Percentiles rank a stretch among this genome's conserved stretches.
Conservation (phyloP, 163 green algal species). For the Picocystis sp. region DNA sequence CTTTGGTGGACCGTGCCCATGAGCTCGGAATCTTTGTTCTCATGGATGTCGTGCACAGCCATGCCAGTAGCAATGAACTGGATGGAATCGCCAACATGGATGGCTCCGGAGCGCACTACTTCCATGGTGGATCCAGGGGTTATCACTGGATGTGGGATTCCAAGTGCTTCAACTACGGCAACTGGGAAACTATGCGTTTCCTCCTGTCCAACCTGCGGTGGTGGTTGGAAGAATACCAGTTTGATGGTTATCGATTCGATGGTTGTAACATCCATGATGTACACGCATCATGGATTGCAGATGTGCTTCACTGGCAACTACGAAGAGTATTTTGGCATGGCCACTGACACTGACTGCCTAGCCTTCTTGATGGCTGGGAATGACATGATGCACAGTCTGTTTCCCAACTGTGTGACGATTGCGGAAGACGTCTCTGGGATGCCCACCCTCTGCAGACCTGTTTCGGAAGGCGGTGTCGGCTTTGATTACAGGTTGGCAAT, state of each 20-base stretch:
- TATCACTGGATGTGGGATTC: constrained; percentile 80
- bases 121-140: constrained; percentile 57
- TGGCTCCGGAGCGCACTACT: constrained; percentile 72
- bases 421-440: constrained; percentile 88
- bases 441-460: constrained; percentile 75
- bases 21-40: constrained; percentile 70
- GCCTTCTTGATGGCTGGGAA: constrained; percentile 96
- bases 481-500: constrained; percentile 97
- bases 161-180: constrained; percentile 75
- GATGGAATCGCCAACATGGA: constrained; percentile 62
- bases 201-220: constrained; percentile 88
- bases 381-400: constrained; percentile 77
- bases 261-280: constrained; percentile 98
- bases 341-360: constrained; percentile 76
- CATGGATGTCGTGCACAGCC: constrained; percentile 90
- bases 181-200: constrained; percentile 86
- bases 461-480: constrained; percentile 79
- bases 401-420: constrained; percentile 69
- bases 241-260: constrained; percentile 41
- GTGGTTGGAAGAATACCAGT: constrained; percentile 97
- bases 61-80: constrained; percentile 63
- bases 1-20: constrained; percentile 83
- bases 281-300: constrained; percentile 92
- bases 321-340: constrained; percentile 82
- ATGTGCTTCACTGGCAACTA: constrained; percentile 62